phyloP scores from a whole-genome alignment of 1,284 basidiomycete species.

The Chondrostereum purpureum region DNA sequence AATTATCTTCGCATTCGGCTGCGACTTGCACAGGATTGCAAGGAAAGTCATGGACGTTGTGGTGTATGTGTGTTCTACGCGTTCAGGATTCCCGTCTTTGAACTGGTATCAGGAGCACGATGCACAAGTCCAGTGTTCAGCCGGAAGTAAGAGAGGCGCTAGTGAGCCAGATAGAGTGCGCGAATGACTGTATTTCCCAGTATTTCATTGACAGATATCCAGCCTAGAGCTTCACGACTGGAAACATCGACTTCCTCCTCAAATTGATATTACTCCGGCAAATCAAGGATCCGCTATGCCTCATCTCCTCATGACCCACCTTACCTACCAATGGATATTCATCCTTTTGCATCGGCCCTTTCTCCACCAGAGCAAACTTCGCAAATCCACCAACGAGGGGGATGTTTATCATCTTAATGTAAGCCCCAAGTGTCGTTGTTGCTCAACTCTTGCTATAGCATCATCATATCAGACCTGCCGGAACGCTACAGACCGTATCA shows the following conservation, averaged over 20 bases:
- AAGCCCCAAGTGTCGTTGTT: no score
- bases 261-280: conserved; percentile 43
- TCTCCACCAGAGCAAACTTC: no score
- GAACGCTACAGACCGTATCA: conserved; percentile 38
- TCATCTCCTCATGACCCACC: conserved; percentile 57
- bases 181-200: conserved; percentile 8
- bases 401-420: no score
- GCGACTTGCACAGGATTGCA: conserved; percentile 39
- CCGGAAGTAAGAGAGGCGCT: conserved; percentile 23
- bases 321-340: conserved; percentile 57
- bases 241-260: conserved; percentile 37
- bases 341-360: no score
- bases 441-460: no score
- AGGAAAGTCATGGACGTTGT: conserved; percentile 41
- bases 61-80: conserved; percentile 24
- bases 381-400: no score
- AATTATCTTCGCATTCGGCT: conserved; percentile 38
- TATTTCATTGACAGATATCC: conserved; percentile 7
- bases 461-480: conserved; percentile 45
- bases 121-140: conserved; percentile 19
- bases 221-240: conserved; percentile 44
- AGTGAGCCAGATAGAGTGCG: conserved; percentile 36
- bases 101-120: conserved; percentile 16
- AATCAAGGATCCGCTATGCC: conserved; percentile 46
- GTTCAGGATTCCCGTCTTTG: conserved; percentile 11